Conservation (phyloP, 2,329 filamentous ascomycete genomes). For the Pseudocercospora pini-densiflorae region DNA sequence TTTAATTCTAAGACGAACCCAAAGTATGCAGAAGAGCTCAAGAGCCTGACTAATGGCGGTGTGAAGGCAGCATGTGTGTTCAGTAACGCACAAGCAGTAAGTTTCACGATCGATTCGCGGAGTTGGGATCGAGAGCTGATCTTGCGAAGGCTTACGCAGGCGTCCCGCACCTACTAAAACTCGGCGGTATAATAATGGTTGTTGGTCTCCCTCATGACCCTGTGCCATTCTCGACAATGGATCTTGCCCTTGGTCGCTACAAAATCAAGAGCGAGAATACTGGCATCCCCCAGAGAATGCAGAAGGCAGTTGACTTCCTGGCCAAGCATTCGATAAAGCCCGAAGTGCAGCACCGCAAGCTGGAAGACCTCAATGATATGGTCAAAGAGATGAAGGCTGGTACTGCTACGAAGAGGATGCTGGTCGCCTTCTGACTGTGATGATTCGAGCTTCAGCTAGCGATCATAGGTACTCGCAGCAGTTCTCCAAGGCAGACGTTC, state of each 20-base stretch:
- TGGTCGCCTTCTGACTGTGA: conserved; percentile 20
- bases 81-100: conserved; percentile 26
- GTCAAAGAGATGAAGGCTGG: conserved; percentile 29
- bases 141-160: conserved; percentile 23
- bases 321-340: conserved; percentile 25
- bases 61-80: conserved; percentile 26
- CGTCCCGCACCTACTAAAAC: conserved; percentile 18
- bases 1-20: conserved; percentile 24
- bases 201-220: conserved; percentile 24
- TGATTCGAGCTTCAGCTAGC: not conserved
- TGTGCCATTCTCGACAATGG: conserved; percentile 24
- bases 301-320: conserved; percentile 28
- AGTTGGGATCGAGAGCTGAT: not conserved
- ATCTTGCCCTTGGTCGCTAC: conserved; percentile 25
- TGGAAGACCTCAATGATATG: conserved; percentile 29
- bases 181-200: conserved; percentile 27
- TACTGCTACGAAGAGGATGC: conserved; percentile 26
- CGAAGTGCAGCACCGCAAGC: conserved; percentile 25
- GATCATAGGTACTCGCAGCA: not conserved
- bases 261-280: conserved; percentile 28
- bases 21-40: conserved; percentile 20
- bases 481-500: not conserved
- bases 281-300: conserved; percentile 26
- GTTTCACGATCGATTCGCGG: not conserved
- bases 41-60: conserved; percentile 23